A percentile compares a stretch with the other conserved stretches of the same genome.
These are phyloP conservation scores for Gnomoniopsis sp. DNA, from an alignment of 2,329 filamentous ascomycete species.

Conservation along the genomic window DNA sequence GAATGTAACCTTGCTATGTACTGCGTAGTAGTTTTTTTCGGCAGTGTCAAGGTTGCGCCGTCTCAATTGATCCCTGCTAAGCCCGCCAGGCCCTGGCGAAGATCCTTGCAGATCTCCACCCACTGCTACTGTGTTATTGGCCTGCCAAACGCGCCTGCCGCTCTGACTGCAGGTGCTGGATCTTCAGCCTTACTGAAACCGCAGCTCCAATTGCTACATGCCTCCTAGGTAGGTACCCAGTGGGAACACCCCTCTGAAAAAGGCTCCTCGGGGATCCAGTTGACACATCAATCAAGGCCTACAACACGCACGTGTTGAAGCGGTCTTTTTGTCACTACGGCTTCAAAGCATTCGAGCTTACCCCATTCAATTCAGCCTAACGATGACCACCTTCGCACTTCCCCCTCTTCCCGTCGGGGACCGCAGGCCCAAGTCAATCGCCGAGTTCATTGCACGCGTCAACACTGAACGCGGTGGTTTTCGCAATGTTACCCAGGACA, in stretches of 20 bases:
- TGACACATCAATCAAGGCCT: too few species aligned
- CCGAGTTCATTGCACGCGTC: slow-evolving; percentile 74
- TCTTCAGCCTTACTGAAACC: background rate
- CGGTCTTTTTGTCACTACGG: too few species aligned
- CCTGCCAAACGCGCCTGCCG: slow-evolving; percentile 2
- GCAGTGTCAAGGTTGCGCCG: too few species aligned
- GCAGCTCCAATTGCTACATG: too few species aligned
- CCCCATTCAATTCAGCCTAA: too few species aligned
- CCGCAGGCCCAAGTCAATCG: slow-evolving; percentile 59
- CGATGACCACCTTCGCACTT: slow-evolving; percentile 48
- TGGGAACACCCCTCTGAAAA: too few species aligned
- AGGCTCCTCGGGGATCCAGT: too few species aligned
- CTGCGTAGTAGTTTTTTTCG: too few species aligned
- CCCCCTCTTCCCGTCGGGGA: slow-evolving; percentile 59
- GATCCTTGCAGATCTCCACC: background rate
- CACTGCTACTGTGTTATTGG: background rate
- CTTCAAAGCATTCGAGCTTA: too few species aligned
- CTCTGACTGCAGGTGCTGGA: background rate
- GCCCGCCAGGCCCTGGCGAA: background rate
- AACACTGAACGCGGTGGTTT: slow-evolving; percentile 78
- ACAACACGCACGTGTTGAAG: too few species aligned
- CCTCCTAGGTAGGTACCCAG: too few species aligned
- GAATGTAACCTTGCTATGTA: too few species aligned
- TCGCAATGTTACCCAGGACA: slow-evolving; percentile 71
- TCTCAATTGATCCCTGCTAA: background rate